phyloP scores from a whole-genome alignment of 2,329 filamentous ascomycete species.

The Fusarium virguliforme region DNA sequence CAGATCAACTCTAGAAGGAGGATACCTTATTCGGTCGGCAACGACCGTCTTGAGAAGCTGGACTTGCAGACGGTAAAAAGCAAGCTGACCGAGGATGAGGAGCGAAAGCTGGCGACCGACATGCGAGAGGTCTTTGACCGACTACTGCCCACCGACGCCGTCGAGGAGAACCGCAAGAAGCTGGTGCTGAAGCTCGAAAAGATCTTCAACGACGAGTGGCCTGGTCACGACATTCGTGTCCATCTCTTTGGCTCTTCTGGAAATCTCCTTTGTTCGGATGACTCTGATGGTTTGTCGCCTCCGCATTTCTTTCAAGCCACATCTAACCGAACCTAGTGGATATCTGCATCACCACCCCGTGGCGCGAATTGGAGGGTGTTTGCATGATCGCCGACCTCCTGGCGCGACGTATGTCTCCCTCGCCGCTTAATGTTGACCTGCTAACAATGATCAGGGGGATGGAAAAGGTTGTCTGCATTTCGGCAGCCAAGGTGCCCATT shows the following conservation, averaged over 20 bases:
- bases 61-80: constrained; percentile 81
- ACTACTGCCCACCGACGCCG: constrained; percentile 85
- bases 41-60: constrained; percentile 80
- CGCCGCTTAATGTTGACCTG: not conserved
- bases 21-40: constrained; percentile 93
- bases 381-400: constrained; percentile 92
- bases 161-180: constrained; percentile 80
- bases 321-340: constrained; percentile 75
- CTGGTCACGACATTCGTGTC: constrained; percentile 89
- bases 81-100: constrained; percentile 79
- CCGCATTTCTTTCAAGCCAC: constrained; percentile 5
- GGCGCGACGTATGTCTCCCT: constrained; percentile 79
- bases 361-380: constrained; percentile 89
- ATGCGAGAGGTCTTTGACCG: constrained; percentile 89
- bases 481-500: constrained; percentile 95
- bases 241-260: constrained; percentile 98
- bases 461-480: constrained; percentile 95
- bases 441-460: constrained; percentile 81
- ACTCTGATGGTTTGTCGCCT: constrained; percentile 86
- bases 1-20: constrained; percentile 85
- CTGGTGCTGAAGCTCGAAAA: constrained; percentile 91
- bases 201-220: constrained; percentile 92
- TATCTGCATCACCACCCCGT: constrained; percentile 95
- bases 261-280: constrained; percentile 93
- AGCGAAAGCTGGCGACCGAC: constrained; percentile 82